phyloP scores from a whole-genome alignment of 176 grass and related monocot species.

The Aegilops umbellulata region DNA sequence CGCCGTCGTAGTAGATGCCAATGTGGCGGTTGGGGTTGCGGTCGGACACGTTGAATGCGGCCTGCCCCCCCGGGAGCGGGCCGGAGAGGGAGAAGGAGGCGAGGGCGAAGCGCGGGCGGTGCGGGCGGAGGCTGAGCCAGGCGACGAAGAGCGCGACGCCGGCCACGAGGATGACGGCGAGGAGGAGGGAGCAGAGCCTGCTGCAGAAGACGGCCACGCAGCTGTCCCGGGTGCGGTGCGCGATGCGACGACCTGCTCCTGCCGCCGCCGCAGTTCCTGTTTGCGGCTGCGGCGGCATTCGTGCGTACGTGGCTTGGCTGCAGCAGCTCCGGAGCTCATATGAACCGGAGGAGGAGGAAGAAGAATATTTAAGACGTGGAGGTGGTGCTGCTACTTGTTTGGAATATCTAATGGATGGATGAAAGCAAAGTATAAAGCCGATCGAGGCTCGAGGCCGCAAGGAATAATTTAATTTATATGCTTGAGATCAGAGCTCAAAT shows the following conservation, averaged over 20 bases:
- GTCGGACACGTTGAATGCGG: constrained; percentile 48
- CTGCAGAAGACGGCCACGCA: constrained; percentile 18
- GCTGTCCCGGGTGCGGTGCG: constrained; percentile 12
- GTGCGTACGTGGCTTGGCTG: background rate
- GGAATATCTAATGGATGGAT: too few relatives aligned
- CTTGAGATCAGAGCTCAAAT: too few relatives aligned
- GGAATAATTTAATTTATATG: too few relatives aligned
- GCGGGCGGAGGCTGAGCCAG: constrained; percentile 56
- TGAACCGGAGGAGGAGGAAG: too few relatives aligned
- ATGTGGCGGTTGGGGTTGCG: constrained; percentile 53
- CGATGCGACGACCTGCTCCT: background rate
- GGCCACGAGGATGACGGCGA: constrained; percentile 11
- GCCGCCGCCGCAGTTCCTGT: background rate
- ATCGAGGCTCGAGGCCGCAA: too few relatives aligned
- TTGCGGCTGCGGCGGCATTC: background rate
- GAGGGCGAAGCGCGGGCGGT: constrained; percentile 46
- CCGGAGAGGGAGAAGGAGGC: constrained; percentile 17
- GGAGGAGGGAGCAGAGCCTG: constrained; percentile 52
- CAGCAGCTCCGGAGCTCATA: background rate
- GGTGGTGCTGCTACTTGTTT: too few relatives aligned
- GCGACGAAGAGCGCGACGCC: constrained; percentile 42
- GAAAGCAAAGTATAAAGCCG: too few relatives aligned
- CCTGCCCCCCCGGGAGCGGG: background rate
- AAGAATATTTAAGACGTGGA: too few relatives aligned
- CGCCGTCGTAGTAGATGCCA: constrained; percentile 55